Conservation (phyloP, 1,139 yeast species). For the Hyphopichia pseudoburtonii region DNA sequence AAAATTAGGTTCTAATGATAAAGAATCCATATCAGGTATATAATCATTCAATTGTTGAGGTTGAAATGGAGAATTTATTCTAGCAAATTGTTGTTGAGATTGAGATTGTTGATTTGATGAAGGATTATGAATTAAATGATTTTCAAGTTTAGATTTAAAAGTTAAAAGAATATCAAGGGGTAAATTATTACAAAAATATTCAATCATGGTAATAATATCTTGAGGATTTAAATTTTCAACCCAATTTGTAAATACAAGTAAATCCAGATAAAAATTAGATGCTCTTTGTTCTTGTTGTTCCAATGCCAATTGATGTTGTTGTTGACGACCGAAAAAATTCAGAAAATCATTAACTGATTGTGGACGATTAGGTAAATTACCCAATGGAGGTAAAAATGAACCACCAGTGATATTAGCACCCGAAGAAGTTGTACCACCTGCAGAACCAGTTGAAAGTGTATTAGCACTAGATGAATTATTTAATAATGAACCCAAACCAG, state of each 20-base stretch:
- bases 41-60: slow-evolving; percentile 3
- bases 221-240: slow-evolving; percentile 53
- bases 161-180: slow-evolving; percentile 49
- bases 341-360: slow-evolving; percentile 46
- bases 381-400: slow-evolving; percentile 17
- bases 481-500: neutral
- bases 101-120: slow-evolving; percentile 5
- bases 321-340: slow-evolving; percentile 24
- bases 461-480: neutral
- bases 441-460: slow-evolving; percentile 3
- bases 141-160: slow-evolving; percentile 42
- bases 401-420: slow-evolving; percentile 1
- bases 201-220: slow-evolving; percentile 60
- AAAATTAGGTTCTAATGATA: slow-evolving; percentile 16
- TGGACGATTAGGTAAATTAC: slow-evolving; percentile 40
- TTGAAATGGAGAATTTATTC: slow-evolving; percentile 2
- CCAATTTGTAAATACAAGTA: slow-evolving; percentile 61
- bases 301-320: slow-evolving; percentile 13
- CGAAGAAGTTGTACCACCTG: neutral
- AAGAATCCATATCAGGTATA: slow-evolving; percentile 29
- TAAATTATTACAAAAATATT: slow-evolving; percentile 52
- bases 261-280: slow-evolving; percentile 37
- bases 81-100: neutral
- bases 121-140: slow-evolving; percentile 26
- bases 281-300: slow-evolving; percentile 14